Evolutionary conservation across 2,329 filamentous ascomycete species (phyloP).

Genomic region (Ceratocystis variospora): DNA sequence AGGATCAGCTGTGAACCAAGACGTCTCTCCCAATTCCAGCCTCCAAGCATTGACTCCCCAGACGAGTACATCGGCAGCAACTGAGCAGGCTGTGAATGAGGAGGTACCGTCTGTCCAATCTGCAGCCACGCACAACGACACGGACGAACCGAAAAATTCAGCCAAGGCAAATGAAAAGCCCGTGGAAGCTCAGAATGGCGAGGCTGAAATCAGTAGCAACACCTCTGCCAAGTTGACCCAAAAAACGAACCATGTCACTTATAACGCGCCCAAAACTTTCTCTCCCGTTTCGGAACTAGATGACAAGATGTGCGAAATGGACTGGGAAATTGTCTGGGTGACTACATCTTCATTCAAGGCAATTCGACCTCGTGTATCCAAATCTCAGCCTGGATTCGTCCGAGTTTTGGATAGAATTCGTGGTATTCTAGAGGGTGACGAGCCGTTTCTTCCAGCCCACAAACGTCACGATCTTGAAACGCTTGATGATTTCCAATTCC

Average conservation of each 20-base stretch:
- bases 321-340: constrained; percentile 17
- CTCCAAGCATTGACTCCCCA: neutral
- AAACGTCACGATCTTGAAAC: constrained; percentile 13
- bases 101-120: neutral
- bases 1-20: neutral
- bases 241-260: neutral
- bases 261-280: neutral
- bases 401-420: constrained; percentile 13
- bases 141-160: neutral
- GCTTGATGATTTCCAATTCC: constrained; percentile 16
- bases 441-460: constrained; percentile 10
- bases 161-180: neutral
- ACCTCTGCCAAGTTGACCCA: neutral
- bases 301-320: constrained; percentile 1
- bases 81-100: neutral
- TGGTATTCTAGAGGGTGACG: constrained; percentile 14
- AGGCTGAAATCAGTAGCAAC: neutral
- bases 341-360: constrained; percentile 15
- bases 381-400: constrained; percentile 6
- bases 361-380: constrained; percentile 9
- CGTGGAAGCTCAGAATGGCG: neutral
- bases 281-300: neutral
- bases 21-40: neutral
- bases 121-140: neutral
- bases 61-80: neutral